Evolutionary conservation across 257 asterid species (phyloP), one percentile per base, ranked within the genome.

Genomic region (Primulina huaijiensis): DNA sequence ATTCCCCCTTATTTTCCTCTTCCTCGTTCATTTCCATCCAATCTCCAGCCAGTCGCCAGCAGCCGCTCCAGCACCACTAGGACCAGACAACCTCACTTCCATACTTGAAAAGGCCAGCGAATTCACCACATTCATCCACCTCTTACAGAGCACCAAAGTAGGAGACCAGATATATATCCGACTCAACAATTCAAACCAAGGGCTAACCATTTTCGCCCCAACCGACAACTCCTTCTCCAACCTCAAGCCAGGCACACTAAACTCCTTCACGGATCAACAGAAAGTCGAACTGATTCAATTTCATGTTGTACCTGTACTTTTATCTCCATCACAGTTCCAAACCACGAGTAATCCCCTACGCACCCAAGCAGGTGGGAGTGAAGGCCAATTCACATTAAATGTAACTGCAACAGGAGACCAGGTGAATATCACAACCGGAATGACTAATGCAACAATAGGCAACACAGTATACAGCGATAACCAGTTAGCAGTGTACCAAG

Each of bases 51-150:
- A 82, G 19, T 56, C 84, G 25, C 82, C 84, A 17, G 82, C 85
- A 0, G 70, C 77, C 4, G 80, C 87, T 37, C 84, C 90, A 4
- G 81, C 70, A 3, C 92, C 85, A 3, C 57, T 77, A 0, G 85
- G 82, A 37, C 83, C 89, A 3, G 40, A 85, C 23, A 81, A 88
- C 50, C 64, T 88, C 58, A 83, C 85, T 0, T 75, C 83, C 30
- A 80, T 88, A 67, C 90, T 88, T 17, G 85, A 78, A 19, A 86
- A 86, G 67, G 85, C 85, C 7, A 76, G 85, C 8, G 81, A 71
- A n/a, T 88, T 74, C 62, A 56, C 80, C 19, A 82, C 81, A 14
- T 80, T 88, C 73, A 83, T 80, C 67, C 85, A 86, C 38, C 84
- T 88, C 19, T 62, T 88, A 14, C 78, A 81, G 62, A 76, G 62